Evolutionary conservation across 345 rosid species (phyloP).

Genomic region (Hibiscus mutabilis): DNA sequence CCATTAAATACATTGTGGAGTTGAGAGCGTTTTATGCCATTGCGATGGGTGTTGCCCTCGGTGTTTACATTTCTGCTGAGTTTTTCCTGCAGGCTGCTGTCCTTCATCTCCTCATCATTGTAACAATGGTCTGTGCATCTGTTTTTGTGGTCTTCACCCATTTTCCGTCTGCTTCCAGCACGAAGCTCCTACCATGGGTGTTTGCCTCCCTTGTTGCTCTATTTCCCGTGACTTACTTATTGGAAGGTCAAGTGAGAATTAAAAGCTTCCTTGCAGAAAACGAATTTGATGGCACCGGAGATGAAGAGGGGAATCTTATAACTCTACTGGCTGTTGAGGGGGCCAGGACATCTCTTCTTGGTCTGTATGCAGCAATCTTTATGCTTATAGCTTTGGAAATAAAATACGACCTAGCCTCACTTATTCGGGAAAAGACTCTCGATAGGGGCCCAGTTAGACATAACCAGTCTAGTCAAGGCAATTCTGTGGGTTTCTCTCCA

Average conservation of each 20-base stretch:
- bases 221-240: conserved; percentile 85
- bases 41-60: conserved; percentile 83
- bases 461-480: conserved; percentile 49
- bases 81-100: conserved; percentile 94
- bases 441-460: conserved; percentile 68
- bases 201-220: conserved; percentile 96
- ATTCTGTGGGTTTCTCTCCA: conserved; percentile 41
- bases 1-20: conserved; percentile 83
- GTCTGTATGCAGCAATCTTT: conserved; percentile 91
- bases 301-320: conserved; percentile 76
- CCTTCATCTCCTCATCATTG: conserved; percentile 72
- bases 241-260: conserved; percentile 95
- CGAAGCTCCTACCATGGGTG: conserved; percentile 94
- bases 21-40: conserved; percentile 75
- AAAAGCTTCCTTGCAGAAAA: conserved; percentile 53
- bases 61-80: conserved; percentile 89
- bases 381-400: conserved; percentile 96
- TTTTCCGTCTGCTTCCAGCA: conserved; percentile 96
- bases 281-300: conserved; percentile 45
- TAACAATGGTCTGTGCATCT: conserved; percentile 83
- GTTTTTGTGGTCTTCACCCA: conserved; percentile 94
- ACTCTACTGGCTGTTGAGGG: conserved; percentile 94
- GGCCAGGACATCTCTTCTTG: conserved; percentile 95
- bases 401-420: conserved; percentile 86
- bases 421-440: conserved; percentile 72